Base-by-base conservation (phyloP, 768 basidiomycete species). In the Terana coerulea region DNA sequence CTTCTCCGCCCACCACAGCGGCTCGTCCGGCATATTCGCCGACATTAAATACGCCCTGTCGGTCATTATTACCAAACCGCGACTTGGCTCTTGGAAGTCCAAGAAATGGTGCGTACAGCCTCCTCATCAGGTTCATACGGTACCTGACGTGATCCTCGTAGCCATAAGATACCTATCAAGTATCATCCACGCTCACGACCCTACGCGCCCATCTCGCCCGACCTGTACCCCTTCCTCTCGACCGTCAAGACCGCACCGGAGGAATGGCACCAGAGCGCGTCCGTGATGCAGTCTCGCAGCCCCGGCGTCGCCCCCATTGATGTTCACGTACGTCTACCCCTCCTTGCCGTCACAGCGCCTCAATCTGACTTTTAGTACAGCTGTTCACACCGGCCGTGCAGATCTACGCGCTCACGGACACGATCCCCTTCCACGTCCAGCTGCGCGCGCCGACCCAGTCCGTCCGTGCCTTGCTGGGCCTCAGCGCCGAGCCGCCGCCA, bases 401-500 rank as follows among this genome's bases (percentile, higher is more conserved):
- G 41, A 72, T 77, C 15, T 87, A 76, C 64, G 75, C 77, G 7
- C 35, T 83, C 26, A 60, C 69, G 9, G 81, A 86, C 54, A 70
- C 68, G 15, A 82, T 87, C 8, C 83, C 83, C 6, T 81, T 86
- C 63, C 81, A 85, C 58, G 60, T 88, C 15, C 86, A 86, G 56
- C 69, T 87, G 30, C 71, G 72, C 25, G 83, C 75, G 9, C 68
- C 69, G 17, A 55, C 72, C 1, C 59, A 68, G 19, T 75, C 79
- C 1, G 69, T 85, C 7, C 67, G 65, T 19, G 72, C 75, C 15
- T 74, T 84, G 57, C 61, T 82, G 12, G 36, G 39, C 53, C 22
- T 28, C 42, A 8, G 26, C n/a, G n/a, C n/a, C n/a, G n/a, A n/a
- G n/a, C n/a, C n/a, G n/a, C n/a, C n/a, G n/a, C n/a, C n/a, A n/a